Evolutionary conservation across 306 rosid genomes (phyloP).

Genomic region (Gynostemma pentaphyllum): DNA sequence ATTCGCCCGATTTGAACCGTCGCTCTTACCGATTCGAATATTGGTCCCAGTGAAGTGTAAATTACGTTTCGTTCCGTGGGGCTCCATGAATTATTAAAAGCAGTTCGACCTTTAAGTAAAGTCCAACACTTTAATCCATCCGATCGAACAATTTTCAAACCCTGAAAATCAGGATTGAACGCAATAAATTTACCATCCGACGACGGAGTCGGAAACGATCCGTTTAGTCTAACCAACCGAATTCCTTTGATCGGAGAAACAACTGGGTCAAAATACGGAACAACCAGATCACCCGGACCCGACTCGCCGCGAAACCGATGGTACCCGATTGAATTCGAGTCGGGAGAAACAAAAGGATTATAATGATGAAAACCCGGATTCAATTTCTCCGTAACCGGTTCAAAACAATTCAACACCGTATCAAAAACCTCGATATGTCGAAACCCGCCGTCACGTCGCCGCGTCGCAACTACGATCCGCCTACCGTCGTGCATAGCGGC

Average conservation of each 20-base stretch:
- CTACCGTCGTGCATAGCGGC: slow-evolving; percentile 50
- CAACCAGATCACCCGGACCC: slow-evolving; percentile 29
- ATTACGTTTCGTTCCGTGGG: slow-evolving; percentile 48
- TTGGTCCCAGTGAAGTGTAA: slow-evolving; percentile 64
- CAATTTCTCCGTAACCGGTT: slow-evolving; percentile 27
- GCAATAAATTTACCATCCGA: slow-evolving; percentile 46
- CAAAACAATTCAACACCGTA: slow-evolving; percentile 22
- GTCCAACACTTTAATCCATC: slow-evolving; percentile 59
- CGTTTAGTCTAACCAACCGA: slow-evolving; percentile 42
- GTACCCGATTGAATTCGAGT: slow-evolving; percentile 49
- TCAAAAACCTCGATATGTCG: slow-evolving; percentile 71
- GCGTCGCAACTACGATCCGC: slow-evolving; percentile 58
- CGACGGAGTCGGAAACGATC: slow-evolving; percentile 56
- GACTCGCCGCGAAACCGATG: slow-evolving; percentile 77
- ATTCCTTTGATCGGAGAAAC: slow-evolving; percentile 32
- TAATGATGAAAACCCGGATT: slow-evolving; percentile 66
- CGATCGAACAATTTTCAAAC: slow-evolving; percentile 40
- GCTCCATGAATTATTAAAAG: slow-evolving; percentile 65
- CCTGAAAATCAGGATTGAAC: slow-evolving; percentile 27
- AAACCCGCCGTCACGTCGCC: slow-evolving; percentile 25
- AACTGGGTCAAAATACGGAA: slow-evolving; percentile 40
- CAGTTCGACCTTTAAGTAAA: slow-evolving; percentile 33
- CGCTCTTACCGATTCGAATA: slow-evolving; percentile 32
- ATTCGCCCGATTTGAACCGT: slow-evolving; percentile 68
- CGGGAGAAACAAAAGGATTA: slow-evolving; percentile 60